Conservation (phyloP, 2,329 filamentous ascomycete genomes). For the Whalleya microplaca region DNA sequence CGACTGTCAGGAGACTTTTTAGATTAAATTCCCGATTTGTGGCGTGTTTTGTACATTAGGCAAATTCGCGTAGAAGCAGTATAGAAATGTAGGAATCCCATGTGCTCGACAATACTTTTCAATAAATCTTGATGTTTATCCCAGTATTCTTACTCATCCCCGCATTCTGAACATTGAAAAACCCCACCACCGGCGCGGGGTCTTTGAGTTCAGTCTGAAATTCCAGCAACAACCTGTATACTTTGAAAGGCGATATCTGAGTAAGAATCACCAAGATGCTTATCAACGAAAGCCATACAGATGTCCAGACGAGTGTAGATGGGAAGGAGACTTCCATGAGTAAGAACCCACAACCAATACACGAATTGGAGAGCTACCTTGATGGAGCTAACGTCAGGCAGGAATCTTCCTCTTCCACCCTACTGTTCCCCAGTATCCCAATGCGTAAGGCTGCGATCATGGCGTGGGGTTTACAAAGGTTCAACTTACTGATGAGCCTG, state of each 20-base stretch:
- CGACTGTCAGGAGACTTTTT: no score
- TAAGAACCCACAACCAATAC: conserved; percentile 33
- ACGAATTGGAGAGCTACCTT: neutral
- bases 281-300: conserved; percentile 56
- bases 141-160: neutral
- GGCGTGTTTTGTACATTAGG: no score
- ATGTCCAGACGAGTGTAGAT: conserved; percentile 55
- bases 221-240: neutral
- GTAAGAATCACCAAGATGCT: conserved; percentile 46
- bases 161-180: neutral
- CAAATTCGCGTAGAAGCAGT: no score
- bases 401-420: conserved; percentile 91
- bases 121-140: neutral
- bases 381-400: conserved; percentile 43
- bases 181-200: neutral
- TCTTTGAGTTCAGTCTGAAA: neutral
- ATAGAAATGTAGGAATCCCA: no score
- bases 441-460: conserved; percentile 62
- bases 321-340: conserved; percentile 60
- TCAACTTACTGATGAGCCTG: conserved; percentile 17
- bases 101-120: no score
- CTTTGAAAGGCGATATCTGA: neutral
- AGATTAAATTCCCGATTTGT: no score
- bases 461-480: conserved; percentile 1
- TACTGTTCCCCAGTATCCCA: conserved; percentile 79